phyloP scores from a whole-genome alignment of 2,329 filamentous ascomycete genomes.

The Cordyceps cicadae region DNA sequence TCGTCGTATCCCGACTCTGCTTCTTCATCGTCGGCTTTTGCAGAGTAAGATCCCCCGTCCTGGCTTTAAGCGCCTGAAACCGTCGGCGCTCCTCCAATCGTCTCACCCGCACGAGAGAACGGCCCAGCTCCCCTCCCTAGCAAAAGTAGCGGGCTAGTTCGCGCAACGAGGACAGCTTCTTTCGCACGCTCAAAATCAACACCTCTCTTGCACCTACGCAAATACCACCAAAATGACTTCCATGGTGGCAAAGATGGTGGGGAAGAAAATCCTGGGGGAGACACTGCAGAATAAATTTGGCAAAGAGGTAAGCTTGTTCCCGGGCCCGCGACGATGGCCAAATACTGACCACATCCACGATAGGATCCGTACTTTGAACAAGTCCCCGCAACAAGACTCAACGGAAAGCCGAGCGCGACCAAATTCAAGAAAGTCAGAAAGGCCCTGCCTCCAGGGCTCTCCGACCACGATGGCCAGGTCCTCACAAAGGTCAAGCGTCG shows the following conservation, averaged over 20 bases:
- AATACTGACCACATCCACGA: conserved; percentile 7
- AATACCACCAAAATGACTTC: conserved; percentile 38
- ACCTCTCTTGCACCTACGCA: not conserved
- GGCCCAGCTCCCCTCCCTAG: not conserved
- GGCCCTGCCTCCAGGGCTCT: conserved; percentile 73
- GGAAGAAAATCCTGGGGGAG: conserved; percentile 51
- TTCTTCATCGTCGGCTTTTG: not conserved
- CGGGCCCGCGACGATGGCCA: not conserved
- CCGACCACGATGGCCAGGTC: conserved; percentile 69
- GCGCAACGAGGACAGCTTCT: not conserved
- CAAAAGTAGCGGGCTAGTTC: conserved; percentile 1
- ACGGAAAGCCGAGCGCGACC: conserved; percentile 50
- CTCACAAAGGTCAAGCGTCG: conserved; percentile 79
- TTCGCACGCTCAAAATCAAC: not conserved
- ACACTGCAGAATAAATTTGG: conserved; percentile 50
- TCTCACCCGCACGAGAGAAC: not conserved
- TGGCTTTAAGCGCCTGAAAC: conserved; percentile 10
- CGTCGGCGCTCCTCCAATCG: not conserved
- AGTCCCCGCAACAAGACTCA: conserved; percentile 63
- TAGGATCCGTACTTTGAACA: conserved; percentile 88
- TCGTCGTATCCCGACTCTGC: not conserved
- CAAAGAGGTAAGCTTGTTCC: conserved; percentile 36
- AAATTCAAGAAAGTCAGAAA: conserved; percentile 81
- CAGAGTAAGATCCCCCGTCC: not conserved
- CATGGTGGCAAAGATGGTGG: conserved; percentile 44